Percentiles rank a stretch among this genome's conserved stretches.
Conservation (phyloP, 805 yeast genomes). For the Candida arabinofermentans region DNA sequence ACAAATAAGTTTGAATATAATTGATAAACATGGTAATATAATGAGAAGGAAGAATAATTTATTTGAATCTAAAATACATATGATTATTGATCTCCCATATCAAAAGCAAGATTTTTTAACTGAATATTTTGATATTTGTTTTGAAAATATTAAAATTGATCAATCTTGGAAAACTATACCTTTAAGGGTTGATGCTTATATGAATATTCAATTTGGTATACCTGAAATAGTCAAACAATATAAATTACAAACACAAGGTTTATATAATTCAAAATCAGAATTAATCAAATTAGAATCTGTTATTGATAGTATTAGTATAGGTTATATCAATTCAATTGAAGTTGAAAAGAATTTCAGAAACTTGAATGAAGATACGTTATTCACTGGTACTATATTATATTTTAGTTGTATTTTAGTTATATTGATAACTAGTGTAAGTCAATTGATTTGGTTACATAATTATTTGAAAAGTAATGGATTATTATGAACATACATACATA, state of each 20-base stretch:
- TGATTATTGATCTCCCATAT: constrained; percentile 24
- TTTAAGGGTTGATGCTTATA: constrained; percentile 11
- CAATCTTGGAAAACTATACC: constrained; percentile 27
- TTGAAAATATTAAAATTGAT: constrained; percentile 28
- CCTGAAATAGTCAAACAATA: constrained; percentile 21
- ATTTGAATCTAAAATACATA: constrained; percentile 9
- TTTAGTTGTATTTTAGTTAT: constrained; percentile 12
- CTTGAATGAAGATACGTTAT: constrained; percentile 24
- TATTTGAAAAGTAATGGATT: constrained; percentile 17
- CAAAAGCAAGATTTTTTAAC: constrained; percentile 10
- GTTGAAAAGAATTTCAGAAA: constrained; percentile 24
- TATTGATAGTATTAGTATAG: constrained; percentile 13
- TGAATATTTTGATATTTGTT: constrained; percentile 28
- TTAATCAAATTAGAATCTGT: constrained; percentile 18
- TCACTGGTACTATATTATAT: constrained; percentile 14
- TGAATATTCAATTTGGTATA: constrained; percentile 25
- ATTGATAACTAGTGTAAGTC: constrained; percentile 13
- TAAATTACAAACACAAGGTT: constrained; percentile 15
- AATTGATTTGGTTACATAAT: constrained; percentile 22
- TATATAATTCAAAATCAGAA: constrained; percentile 8
- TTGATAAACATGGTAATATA: constrained; percentile 26
- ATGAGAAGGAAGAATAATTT: constrained; percentile 25
- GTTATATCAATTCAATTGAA: constrained; percentile 11
- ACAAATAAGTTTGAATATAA: constrained; percentile 24
- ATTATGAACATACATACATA: constrained; percentile 14